Evolutionary conservation across 2,329 filamentous ascomycete species (phyloP).

Genomic region (Volutella citrinella): DNA sequence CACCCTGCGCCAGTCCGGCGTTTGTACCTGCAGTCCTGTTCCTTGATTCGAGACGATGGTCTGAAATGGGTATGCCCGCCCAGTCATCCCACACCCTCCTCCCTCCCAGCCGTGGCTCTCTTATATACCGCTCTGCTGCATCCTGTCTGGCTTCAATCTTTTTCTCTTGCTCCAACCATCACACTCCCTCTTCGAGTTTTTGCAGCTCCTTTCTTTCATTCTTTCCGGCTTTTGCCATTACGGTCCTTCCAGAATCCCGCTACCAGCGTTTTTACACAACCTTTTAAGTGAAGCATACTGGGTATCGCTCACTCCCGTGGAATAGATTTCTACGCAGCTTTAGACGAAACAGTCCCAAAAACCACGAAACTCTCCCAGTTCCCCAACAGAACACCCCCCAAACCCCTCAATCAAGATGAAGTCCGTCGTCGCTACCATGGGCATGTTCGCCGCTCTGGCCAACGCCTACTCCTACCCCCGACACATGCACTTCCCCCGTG

Average conservation of each 20-base stretch:
- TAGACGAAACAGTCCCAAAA: conserved; percentile 21
- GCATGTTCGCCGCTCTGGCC: conserved; percentile 45
- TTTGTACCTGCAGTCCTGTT: conserved; percentile 21
- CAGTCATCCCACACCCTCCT: conserved; percentile 18
- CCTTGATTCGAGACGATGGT: conserved; percentile 16
- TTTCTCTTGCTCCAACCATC: conserved; percentile 13
- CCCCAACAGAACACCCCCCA: conserved; percentile 13
- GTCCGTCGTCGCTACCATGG: conserved; percentile 39
- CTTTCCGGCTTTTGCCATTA: conserved; percentile 24
- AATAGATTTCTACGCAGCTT: conserved; percentile 32
- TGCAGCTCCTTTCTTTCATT: conserved; percentile 22
- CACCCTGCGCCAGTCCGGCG: conserved; percentile 25
- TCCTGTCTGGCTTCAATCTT: conserved; percentile 19
- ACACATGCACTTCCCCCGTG: conserved; percentile 30
- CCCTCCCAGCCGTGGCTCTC: conserved; percentile 20
- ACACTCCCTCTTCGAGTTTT: conserved; percentile 20
- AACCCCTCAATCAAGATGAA: conserved; percentile 45
- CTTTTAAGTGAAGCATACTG: conserved; percentile 29
- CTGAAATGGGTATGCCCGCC: conserved; percentile 22
- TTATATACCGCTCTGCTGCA: conserved; percentile 27
- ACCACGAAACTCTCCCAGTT: conserved; percentile 12
- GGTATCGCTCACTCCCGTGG: conserved; percentile 20
- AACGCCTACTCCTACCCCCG: conserved; percentile 36
- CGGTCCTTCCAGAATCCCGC: conserved; percentile 27
- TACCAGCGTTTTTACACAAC: conserved; percentile 16